Evolutionary conservation across 2,329 filamentous ascomycete genomes (phyloP), one percentile per base, ranked within the genome.

Genomic region (Fusarium buxicola): DNA sequence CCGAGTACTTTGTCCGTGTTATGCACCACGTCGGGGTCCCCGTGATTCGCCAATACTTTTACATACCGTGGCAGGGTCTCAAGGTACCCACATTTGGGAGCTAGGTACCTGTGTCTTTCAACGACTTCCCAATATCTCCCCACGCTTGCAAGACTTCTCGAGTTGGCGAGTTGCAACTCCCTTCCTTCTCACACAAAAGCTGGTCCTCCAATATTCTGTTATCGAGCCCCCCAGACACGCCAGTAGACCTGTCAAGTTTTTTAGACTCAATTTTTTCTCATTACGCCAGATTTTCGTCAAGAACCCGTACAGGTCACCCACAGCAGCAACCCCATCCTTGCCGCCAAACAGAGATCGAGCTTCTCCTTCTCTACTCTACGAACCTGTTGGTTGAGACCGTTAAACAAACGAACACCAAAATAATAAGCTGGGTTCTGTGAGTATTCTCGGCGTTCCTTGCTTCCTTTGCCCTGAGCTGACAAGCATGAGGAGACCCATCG

Each of bases 61-160:
- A 40, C 43, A 34, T 40, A 46, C 47, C 25, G 24, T 31, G 38
- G 50, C 39, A 16, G 31, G 44, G 28, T 24, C 21, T 38, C 11
- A 30, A 61, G 54, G 56, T 61, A 60, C 58, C 55, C 58, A 48
- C 44, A 58, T 50, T 61, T 44, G 48, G 32, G 50, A 46, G 36
- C 36, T 39, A 60, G 58, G 56, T 61, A 61, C 56, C 44, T 35
- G 46, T 44, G 44, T 48, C 55, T 50, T 46, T 41, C 44, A 51
- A 47, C 41, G n/a, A 53, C 50, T 35, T 58, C 35, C 48, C 56
- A 47, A 61, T 61, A 61, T 56, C 58, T 61, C 57, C 56, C 58
- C 58, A 61, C 56, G 35, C 44, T 45, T 51, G 38, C 32, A 32
- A 51, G 44, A 32, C 46, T 34, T 44, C 43, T 55, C 59, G 35